These are phyloP conservation scores for Nepenthes mirabilis DNA, from an alignment of 148 eudicot genomes.

Conservation along the genomic window DNA sequence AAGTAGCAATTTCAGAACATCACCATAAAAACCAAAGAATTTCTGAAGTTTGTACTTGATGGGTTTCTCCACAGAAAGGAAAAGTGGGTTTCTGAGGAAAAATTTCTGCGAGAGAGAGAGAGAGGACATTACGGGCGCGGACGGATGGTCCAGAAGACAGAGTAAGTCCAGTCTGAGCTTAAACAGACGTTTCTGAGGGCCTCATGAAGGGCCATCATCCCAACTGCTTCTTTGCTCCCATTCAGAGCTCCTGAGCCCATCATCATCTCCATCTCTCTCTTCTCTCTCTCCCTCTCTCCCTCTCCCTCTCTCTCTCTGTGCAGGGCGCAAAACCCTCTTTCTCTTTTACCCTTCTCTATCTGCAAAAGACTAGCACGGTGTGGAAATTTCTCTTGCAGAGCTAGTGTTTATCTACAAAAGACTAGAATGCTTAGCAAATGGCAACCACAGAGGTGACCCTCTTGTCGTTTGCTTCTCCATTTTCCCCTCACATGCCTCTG, in stretches of 20 bases:
- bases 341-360: neutral
- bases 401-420: no score
- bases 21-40: no score
- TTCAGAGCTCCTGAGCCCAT: constrained; percentile 58
- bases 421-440: no score
- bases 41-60: no score
- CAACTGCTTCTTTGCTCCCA: constrained; percentile 90
- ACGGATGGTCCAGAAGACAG: constrained; percentile 97
- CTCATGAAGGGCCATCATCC: constrained; percentile 99
- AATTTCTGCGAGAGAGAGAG: neutral
- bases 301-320: constrained; percentile 4
- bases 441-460: constrained; percentile 18
- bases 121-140: constrained; percentile 66
- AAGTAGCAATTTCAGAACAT: neutral
- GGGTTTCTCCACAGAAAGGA: neutral
- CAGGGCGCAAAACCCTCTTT: neutral
- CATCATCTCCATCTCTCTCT: constrained; percentile 64
- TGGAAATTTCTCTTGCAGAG: no score
- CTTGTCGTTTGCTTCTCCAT: neutral
- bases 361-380: neutral
- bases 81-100: constrained; percentile 3
- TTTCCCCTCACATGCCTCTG: neutral
- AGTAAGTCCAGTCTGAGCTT: constrained; percentile 95
- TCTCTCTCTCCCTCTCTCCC: constrained; percentile 23
- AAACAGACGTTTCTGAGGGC: constrained; percentile 74